phyloP scores from a whole-genome alignment of 2,329 filamentous ascomycete genomes.

The Colletotrichum navitas region DNA sequence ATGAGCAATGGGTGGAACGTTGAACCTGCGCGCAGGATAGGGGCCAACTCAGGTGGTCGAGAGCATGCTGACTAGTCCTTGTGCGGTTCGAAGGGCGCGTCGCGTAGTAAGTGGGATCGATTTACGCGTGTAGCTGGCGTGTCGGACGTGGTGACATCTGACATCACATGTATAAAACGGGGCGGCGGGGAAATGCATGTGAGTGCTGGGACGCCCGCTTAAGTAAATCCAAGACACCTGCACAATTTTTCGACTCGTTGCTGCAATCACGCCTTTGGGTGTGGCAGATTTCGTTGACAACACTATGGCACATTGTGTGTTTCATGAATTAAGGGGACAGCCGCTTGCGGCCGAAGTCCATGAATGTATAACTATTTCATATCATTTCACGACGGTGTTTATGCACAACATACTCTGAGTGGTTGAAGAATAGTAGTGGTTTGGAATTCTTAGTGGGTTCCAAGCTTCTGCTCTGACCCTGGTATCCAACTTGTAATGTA shows the following conservation, averaged over 20 bases:
- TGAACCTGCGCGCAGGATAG: neutral
- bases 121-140: slow-evolving; percentile 38
- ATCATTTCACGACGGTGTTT: neutral
- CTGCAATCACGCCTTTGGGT: neutral
- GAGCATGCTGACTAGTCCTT: slow-evolving; percentile 25
- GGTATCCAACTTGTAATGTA: neutral
- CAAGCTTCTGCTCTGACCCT: neutral
- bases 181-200: neutral
- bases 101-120: slow-evolving; percentile 32
- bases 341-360: neutral
- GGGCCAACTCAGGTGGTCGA: slow-evolving; percentile 3
- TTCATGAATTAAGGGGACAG: neutral
- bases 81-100: slow-evolving; percentile 33
- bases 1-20: slow-evolving; percentile 3
- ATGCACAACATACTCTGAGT: neutral
- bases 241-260: no score
- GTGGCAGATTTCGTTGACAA: neutral
- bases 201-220: neutral
- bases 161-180: slow-evolving; percentile 39
- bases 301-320: neutral
- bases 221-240: neutral
- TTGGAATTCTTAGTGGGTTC: no score
- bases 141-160: slow-evolving; percentile 10
- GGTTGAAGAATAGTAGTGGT: neutral
- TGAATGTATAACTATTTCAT: neutral